Base-by-base conservation (phyloP, 2,329 filamentous ascomycete genomes). In the Hypoxylon rubiginosum region DNA sequence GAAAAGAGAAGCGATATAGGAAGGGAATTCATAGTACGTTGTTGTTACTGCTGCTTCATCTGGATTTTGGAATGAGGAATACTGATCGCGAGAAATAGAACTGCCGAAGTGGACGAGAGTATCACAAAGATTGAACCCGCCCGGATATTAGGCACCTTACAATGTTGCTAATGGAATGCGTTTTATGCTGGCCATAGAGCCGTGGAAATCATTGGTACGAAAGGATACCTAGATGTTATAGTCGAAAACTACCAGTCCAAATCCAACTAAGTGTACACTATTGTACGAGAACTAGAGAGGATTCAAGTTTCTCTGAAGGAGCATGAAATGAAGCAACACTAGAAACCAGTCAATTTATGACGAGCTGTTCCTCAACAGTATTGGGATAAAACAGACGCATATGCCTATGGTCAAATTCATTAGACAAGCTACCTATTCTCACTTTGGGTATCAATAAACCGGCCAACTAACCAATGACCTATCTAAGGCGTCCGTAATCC, bases 1-100 rank as follows among this genome's bases (percentile, higher is more conserved):
- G 94, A 74, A 97, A 98, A 82, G 94, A 92, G 79, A 97, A 94
- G 89, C 90, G 88, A 74, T 99, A 98, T 80, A 87, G 96, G 78
- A 99, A 99, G 88, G 93, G 94, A 60, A 94, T 99, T 79, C 95
- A 98, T 82, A 98, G 94, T 97, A 86, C 74, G 93, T 89, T 61
- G n/a, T 13, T 43, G 10, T 0, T 45, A 6, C 32, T 49, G 15
- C 32, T 70, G 28, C 10, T 57, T 6, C 56, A 3, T 7, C 4
- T 56, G 39, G 28, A 13, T 39, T 4, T 67, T 52, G 24, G 26
- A 45, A 32, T 46, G 17, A 41, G 39, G 21, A 57, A 32, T 57
- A 62, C 68, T 65, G 45, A 63, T 69, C 41, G 6, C 15, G n/a
- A 34, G 46, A 34, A 17, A 55, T 74, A 94, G 92, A 94, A 80